A percentile compares a stretch with the other conserved stretches of the same genome.
Conservation (phyloP, 257 asterid genomes). For the Solanum virginianum region DNA sequence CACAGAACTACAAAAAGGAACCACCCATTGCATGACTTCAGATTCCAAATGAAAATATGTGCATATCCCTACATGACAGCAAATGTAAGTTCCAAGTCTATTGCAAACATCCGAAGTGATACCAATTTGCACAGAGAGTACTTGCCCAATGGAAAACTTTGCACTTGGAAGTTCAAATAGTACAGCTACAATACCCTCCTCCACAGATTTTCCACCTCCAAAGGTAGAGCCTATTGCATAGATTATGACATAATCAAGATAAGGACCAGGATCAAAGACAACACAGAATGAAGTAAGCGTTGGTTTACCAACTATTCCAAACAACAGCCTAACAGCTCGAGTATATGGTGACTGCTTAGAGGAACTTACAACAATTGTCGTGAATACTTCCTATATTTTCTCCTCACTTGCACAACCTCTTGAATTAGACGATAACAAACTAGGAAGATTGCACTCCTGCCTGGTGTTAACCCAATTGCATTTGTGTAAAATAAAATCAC, state of each 20-base stretch:
- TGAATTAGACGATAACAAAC: too few species aligned
- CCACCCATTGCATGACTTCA: neutral
- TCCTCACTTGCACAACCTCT: too few species aligned
- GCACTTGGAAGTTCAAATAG: neutral
- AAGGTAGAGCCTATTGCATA: too few species aligned
- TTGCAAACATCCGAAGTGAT: neutral
- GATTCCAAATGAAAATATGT: neutral
- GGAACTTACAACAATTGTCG: neutral
- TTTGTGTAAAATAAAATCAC: too few species aligned
- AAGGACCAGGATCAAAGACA: too few species aligned
- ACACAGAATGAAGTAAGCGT: too few species aligned
- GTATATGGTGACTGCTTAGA: neutral
- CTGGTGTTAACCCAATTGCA: too few species aligned
- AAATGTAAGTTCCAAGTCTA: neutral
- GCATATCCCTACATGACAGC: neutral
- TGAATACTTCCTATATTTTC: too few species aligned
- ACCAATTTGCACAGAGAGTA: neutral
- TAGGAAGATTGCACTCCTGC: too few species aligned
- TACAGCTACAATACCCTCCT: neutral
- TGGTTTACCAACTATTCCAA: neutral
- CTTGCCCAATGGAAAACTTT: neutral
- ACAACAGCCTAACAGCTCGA: neutral
- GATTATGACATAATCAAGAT: neutral
- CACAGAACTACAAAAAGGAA: neutral
- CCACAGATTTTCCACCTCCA: neutral